Evolutionary conservation across 805 yeast genomes (phyloP), one percentile per base, ranked within the genome.

Genomic region (Kuraishia hungarica): DNA sequence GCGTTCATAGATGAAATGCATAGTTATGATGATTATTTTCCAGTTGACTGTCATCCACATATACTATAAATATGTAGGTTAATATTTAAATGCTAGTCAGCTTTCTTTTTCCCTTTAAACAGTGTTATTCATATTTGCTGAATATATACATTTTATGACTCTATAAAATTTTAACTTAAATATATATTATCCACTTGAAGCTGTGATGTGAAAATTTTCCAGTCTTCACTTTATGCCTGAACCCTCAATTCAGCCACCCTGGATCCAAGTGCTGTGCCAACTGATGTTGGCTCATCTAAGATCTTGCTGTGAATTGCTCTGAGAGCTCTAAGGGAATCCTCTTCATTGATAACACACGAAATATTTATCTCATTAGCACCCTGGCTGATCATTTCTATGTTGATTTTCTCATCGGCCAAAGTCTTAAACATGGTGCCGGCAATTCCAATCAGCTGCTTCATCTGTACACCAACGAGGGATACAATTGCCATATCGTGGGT

Each of bases 351-450:
- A 54, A 94, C 99, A 60, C 97, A 96, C 39, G 96, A 88, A 54
- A 94, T 94, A 69, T 94, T 94, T 66, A 94, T 94, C 72, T 94
- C 99, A 66, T 93, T 93, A 20, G 98, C 97, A 64, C 99, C 99
- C 78, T 94, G 99, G 56, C 91, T 82, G 72, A 94, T 94, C 99
- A 94, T 94, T 72, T 94, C 99, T 62, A 94, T 90, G 72, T 94
- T 94, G 67, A 94, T 87, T 51, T 82, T 81, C 64, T 93, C 96
- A 65, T 89, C 92, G 7, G 98, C 97, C 61, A 94, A 76, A 1
- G 96, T 89, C 62, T 91, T 84, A 75, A 94, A 94, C 97, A 93
- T 93, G 61, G 90, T 86, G 51, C 97, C 97, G 0, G 99, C 99
- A 67, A 90, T 92, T 66, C 99, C 99, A 58, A 94, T 89, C 68